phyloP scores from a whole-genome alignment of 208 protist genomes.

The Wallacemonas collosoma region DNA sequence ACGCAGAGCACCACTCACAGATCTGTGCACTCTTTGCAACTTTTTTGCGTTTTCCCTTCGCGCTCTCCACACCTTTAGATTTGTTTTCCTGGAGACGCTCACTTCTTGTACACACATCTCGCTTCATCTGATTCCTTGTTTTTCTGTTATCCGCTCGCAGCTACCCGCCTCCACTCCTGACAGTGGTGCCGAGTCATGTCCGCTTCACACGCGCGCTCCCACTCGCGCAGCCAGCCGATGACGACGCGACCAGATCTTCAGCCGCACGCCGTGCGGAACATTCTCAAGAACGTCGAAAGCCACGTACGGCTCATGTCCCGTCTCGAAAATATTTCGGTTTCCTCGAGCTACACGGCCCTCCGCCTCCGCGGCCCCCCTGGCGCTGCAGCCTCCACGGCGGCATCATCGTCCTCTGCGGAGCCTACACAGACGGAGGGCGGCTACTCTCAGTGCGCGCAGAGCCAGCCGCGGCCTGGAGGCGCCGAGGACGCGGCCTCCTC shows the following conservation, averaged over 20 bases:
- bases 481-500: background rate
- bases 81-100: slow-evolving; percentile 6
- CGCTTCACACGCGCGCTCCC: slow-evolving; percentile 16
- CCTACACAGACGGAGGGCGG: background rate
- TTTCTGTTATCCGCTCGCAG: slow-evolving; percentile 11
- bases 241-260: slow-evolving; percentile 16
- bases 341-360: slow-evolving; percentile 71
- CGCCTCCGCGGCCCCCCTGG: slow-evolving; percentile 47
- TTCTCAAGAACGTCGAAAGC: slow-evolving; percentile 80
- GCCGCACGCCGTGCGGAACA: slow-evolving; percentile 52
- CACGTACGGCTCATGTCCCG: slow-evolving; percentile 85
- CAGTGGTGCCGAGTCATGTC: background rate
- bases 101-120: background rate
- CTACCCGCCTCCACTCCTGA: background rate
- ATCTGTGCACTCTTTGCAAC: background rate
- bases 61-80: background rate
- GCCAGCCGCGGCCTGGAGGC: slow-evolving; percentile 15
- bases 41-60: background rate
- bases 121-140: background rate
- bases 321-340: slow-evolving; percentile 66
- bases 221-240: slow-evolving; percentile 21
- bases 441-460: slow-evolving; percentile 19
- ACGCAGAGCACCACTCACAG: background rate
- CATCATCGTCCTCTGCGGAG: slow-evolving; percentile 3
- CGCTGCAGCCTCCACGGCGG: background rate